Evolutionary conservation across 116 monocot species (phyloP), one percentile per base, ranked within the genome.

Genomic region (Dioscorea cayenensis): DNA sequence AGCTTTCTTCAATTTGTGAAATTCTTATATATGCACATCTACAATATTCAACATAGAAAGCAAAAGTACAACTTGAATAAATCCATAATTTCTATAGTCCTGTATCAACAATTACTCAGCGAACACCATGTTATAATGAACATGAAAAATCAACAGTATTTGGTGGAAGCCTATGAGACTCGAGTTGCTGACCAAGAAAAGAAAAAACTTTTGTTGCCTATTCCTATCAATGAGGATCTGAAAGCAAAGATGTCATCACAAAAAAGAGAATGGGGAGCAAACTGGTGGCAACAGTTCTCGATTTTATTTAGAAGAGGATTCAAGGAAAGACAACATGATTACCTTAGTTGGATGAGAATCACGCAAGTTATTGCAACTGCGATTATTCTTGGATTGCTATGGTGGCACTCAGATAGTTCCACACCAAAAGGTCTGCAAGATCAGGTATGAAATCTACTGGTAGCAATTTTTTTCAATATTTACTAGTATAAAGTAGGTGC

Each of bases 241-340:
- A 91, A 86, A 77, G 82, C 68, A 1, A 82, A 72, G 5, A 22
- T 86, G 4, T 36, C 73, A 51, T 64, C 79, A 51, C 55, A 75
- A 73, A 86, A 78, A 49, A 81, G 93, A 77, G 89, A 93, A 35
- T 93, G 93, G 93, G 92, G 86, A 75, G 77, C 90, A 71, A 77
- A 73, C 71, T 93, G 93, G 93, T 71, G 85, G 68, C 76, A 93
- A 64, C 90, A 93, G 51, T 89, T 77, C 65, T 69, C 51, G 17
- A 89, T 93, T 29, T 72, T 89, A 36, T 83, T 89, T 58, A 76
- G 72, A 35, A 85, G 87, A 83, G 87, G 93, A 49, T 43, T 89
- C 9, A 93, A 87, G 60, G 87, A 93, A 85, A 80, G 87, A 74
- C 65, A 80, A 36, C 90, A 87, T 73, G 90, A 89, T 63, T 89